Percentiles rank a stretch among this genome's conserved stretches.
Conservation (phyloP, 2,329 filamentous ascomycete species). For the Aspergillus ibericus region DNA sequence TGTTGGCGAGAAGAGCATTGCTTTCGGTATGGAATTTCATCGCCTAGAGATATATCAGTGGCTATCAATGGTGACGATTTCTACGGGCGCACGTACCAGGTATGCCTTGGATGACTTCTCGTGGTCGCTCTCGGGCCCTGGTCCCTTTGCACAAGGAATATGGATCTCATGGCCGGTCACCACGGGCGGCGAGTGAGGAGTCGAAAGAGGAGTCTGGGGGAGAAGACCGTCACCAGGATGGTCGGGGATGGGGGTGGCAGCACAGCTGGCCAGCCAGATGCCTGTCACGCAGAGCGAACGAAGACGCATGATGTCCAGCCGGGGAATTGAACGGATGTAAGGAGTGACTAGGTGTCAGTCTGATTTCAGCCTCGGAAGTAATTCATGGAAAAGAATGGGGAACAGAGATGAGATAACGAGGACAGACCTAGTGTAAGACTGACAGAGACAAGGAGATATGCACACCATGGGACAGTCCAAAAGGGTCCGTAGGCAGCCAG, state of each 20-base stretch:
- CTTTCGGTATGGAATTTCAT: slow-evolving; percentile 1
- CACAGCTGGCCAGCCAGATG: not conserved
- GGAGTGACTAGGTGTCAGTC: not conserved
- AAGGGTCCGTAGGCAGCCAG: not conserved
- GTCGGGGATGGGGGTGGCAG: not conserved
- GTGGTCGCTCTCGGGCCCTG: not conserved
- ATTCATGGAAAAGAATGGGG: no score
- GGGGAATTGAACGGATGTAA: not conserved
- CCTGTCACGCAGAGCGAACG: not conserved
- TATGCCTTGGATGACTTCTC: not conserved
- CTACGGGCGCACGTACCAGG: not conserved
- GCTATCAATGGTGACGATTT: not conserved
- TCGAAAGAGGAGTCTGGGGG: not conserved
- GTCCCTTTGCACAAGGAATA: not conserved
- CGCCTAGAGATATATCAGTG: not conserved
- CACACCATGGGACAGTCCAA: no score
- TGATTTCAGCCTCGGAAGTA: no score
- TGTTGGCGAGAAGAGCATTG: slow-evolving; percentile 1
- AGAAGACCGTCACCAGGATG: not conserved
- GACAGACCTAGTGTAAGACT: no score
- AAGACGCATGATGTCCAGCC: not conserved
- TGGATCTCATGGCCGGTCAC: slow-evolving; percentile 7
- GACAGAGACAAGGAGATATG: not conserved
- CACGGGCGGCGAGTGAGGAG: not conserved
- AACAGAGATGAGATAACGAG: no score